Evolutionary conservation across 371 early-diverging fungal genomes (phyloP), one percentile per base, ranked within the genome.

Genomic region (Batrachochytrium dendrobatidis): DNA sequence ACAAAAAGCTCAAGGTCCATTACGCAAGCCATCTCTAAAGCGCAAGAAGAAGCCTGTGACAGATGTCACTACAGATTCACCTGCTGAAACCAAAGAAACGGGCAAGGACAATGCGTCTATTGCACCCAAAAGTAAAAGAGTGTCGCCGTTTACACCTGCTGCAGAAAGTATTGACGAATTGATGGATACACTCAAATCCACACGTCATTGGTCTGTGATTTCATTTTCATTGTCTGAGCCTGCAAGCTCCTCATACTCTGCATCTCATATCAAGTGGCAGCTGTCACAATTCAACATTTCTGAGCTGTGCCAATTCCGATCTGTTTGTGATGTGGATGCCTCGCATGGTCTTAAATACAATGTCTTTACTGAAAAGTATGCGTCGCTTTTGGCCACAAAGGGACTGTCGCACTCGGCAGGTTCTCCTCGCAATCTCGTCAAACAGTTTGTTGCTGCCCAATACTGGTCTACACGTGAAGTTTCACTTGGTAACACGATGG

Each of bases 1-100:
- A 22, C 66, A 70, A 34, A 45, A 57, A 32, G 46, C 63, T 22
- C 60, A 67, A 56, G 66, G 62, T 26, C 70, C 75, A 4, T 32
- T 61, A 39, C 63, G 75, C 22, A 53, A 65, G 32, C 75, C 75
- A 3, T 66, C 66, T 5, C 54, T 71, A 34, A 71, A 71, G n/a
- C n/a, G n/a, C n/a, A n/a, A n/a, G n/a, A n/a, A n/a, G n/a, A n/a
- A n/a, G n/a, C n/a, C n/a, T n/a, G n/a, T n/a, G n/a, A n/a, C 39
- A 12, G n/a, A 12, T 12, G 39, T n/a, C 39, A 39, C 39, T 12
- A 39, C 39, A n/a, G n/a, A n/a, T n/a, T n/a, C n/a, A n/a, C 39
- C 39, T 12, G 39, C 12, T 15, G 39, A 39, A n/a, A n/a, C 39
- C 12, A 15, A 12, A 12, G n/a, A 39, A n/a, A n/a, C 12, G 15